These are phyloP conservation scores for Sordariomycetes sp. DNA, from an alignment of 2,329 filamentous ascomycete species.

Conservation along the genomic window DNA sequence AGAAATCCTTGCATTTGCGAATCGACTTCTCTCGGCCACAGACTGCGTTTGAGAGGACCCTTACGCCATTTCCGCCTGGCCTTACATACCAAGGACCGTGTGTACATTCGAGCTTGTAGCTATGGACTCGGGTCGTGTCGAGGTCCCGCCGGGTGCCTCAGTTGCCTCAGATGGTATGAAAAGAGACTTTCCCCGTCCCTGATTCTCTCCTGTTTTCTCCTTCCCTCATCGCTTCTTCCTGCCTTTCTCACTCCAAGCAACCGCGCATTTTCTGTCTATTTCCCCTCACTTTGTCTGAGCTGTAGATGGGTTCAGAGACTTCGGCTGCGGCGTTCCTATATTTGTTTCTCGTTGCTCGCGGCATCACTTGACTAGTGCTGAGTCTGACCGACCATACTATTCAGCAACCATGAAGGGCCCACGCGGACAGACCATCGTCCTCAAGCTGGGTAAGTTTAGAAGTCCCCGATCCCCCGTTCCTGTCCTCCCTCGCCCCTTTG, in stretches of 20 bases:
- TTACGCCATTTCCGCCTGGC: background rate
- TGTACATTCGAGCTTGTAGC: background rate
- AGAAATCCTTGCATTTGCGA: background rate
- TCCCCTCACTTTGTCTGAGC: background rate
- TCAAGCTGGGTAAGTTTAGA: constrained; percentile 69
- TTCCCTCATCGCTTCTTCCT: background rate
- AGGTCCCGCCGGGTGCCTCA: background rate
- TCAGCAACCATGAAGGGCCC: constrained; percentile 49
- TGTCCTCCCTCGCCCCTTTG: background rate
- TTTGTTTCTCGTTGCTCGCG: background rate
- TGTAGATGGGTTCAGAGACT: background rate
- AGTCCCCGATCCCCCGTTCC: background rate
- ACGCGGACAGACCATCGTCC: constrained; percentile 66
- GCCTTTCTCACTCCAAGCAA: background rate
- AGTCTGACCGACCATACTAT: background rate
- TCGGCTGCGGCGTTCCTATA: background rate
- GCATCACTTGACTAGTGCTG: background rate
- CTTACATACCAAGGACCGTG: background rate
- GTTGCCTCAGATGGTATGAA: background rate
- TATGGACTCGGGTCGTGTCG: background rate
- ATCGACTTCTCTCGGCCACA: background rate
- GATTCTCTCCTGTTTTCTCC: background rate
- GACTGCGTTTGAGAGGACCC: background rate
- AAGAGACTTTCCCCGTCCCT: background rate
- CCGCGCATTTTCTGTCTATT: background rate